Percentiles rank a stretch among this genome's conserved stretches.
phyloP scores from a whole-genome alignment of 495 filamentous ascomycete genomes.

The Annulohypoxylon nitens region DNA sequence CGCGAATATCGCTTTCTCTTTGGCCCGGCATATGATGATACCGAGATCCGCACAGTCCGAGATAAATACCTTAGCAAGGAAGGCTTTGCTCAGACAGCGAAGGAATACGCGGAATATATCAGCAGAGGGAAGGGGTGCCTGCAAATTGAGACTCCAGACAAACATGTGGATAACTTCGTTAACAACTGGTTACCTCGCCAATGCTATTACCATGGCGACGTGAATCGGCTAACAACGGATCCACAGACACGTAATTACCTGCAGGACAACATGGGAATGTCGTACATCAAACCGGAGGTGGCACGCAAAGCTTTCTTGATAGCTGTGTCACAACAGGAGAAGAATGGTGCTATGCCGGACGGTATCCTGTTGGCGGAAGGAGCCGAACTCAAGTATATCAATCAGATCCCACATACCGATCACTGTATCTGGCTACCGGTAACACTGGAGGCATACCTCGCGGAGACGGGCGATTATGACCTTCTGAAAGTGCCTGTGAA shows the following conservation, averaged over 20 bases:
- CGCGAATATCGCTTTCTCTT: constrained; percentile 67
- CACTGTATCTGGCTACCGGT: constrained; percentile 71
- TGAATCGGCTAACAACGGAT: constrained; percentile 70
- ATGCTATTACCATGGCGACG: constrained; percentile 69
- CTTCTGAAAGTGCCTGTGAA: constrained; percentile 60
- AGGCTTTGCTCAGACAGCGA: constrained; percentile 58
- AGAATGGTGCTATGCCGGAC: constrained; percentile 68
- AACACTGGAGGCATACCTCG: constrained; percentile 65
- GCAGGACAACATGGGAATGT: constrained; percentile 73
- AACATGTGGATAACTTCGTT: constrained; percentile 68
- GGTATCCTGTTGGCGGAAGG: constrained; percentile 66
- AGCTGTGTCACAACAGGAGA: constrained; percentile 65
- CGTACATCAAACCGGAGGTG: constrained; percentile 66
- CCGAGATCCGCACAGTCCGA: constrained; percentile 62
- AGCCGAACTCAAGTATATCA: constrained; percentile 71
- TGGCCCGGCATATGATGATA: constrained; percentile 66
- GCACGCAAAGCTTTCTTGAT: constrained; percentile 62
- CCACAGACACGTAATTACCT: constrained; percentile 71
- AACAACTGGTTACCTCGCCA: constrained; percentile 71
- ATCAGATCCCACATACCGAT: constrained; percentile 69
- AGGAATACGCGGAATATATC: constrained; percentile 64
- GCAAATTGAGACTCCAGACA: constrained; percentile 66
- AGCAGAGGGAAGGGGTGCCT: constrained; percentile 63
- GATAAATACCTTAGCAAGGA: constrained; percentile 64
- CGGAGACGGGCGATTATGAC: constrained; percentile 66